Conservation (phyloP, 140 eudicot genomes). For the Cichorium intybus region DNA sequence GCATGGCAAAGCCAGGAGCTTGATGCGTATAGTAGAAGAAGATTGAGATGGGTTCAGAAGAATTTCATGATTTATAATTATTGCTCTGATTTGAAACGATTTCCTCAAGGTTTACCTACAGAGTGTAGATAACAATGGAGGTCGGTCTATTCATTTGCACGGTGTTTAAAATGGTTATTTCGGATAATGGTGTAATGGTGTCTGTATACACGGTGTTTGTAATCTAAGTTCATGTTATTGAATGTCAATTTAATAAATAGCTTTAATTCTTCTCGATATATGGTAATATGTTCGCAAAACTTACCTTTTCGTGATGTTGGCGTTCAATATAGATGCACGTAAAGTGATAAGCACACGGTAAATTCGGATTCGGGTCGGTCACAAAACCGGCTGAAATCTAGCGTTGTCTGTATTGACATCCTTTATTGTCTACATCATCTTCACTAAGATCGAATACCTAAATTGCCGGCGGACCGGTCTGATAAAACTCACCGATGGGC, state of each 20-base stretch:
- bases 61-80: conserved; percentile 75
- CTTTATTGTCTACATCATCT: too few species aligned
- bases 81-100: conserved; percentile 54
- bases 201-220: conserved; percentile 21
- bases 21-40: conserved; percentile 56
- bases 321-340: too few species aligned
- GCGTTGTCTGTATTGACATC: too few species aligned
- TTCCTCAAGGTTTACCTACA: conserved; percentile 57
- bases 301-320: too few species aligned
- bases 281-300: too few species aligned
- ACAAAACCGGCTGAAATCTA: too few species aligned
- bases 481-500: too few species aligned
- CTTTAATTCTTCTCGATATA: background rate
- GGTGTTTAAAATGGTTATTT: background rate
- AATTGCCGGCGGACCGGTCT: too few species aligned
- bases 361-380: too few species aligned
- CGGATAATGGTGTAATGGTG: conserved; percentile 4
- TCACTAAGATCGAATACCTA: too few species aligned
- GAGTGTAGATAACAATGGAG: conserved; percentile 45
- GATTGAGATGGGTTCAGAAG: conserved; percentile 79
- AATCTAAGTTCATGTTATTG: conserved; percentile 24
- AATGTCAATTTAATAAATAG: conserved; percentile 27
- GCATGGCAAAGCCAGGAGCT: conserved; percentile 67
- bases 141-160: too few species aligned
- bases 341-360: too few species aligned